These are phyloP conservation scores for Penicillium sp. DNA, from an alignment of 2,329 filamentous ascomycete species.

Conservation along the genomic window DNA sequence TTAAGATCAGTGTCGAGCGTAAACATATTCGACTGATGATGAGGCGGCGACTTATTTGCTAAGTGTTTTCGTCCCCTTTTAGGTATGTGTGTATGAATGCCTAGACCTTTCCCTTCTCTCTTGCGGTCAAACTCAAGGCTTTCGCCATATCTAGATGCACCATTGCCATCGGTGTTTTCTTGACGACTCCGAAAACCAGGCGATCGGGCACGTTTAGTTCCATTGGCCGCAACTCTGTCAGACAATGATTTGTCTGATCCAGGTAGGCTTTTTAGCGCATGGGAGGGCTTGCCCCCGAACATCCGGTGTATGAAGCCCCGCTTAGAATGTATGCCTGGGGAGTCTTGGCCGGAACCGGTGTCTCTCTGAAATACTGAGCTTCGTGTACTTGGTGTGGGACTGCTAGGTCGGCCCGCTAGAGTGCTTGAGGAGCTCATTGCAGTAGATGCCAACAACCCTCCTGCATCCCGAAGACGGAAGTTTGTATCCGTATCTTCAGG, in stretches of 20 bases:
- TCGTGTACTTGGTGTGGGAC: slow-evolving; percentile 73
- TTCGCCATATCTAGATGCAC: slow-evolving; percentile 23
- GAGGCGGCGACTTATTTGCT: slow-evolving; percentile 23
- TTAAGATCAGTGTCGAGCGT: slow-evolving; percentile 81
- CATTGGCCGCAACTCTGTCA: slow-evolving; percentile 25
- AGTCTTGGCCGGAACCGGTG: slow-evolving; percentile 28
- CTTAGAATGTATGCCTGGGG: slow-evolving; percentile 33
- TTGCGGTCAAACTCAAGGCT: slow-evolving; percentile 34
- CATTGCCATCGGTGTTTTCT: slow-evolving; percentile 32
- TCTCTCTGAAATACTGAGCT: slow-evolving; percentile 55
- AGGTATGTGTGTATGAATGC: slow-evolving; percentile 28
- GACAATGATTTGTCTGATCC: slow-evolving; percentile 26
- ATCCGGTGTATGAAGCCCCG: slow-evolving; percentile 54
- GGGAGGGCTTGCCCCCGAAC: slow-evolving; percentile 46
- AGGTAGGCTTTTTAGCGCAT: slow-evolving; percentile 29
- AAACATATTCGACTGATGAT: slow-evolving; percentile 62
- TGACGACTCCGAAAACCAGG: slow-evolving; percentile 29
- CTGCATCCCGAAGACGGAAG: slow-evolving; percentile 49
- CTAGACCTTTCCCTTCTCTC: slow-evolving; percentile 34
- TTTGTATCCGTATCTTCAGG: slow-evolving; percentile 66
- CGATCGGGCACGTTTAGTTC: slow-evolving; percentile 29
- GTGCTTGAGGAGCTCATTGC: slow-evolving; percentile 31
- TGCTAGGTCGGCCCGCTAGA: slow-evolving; percentile 63
- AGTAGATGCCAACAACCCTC: slow-evolving; percentile 15
- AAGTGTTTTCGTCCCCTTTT: not conserved